Evolutionary conservation across 2,329 filamentous ascomycete species (phyloP).

Genomic region (Alternaria sp.): DNA sequence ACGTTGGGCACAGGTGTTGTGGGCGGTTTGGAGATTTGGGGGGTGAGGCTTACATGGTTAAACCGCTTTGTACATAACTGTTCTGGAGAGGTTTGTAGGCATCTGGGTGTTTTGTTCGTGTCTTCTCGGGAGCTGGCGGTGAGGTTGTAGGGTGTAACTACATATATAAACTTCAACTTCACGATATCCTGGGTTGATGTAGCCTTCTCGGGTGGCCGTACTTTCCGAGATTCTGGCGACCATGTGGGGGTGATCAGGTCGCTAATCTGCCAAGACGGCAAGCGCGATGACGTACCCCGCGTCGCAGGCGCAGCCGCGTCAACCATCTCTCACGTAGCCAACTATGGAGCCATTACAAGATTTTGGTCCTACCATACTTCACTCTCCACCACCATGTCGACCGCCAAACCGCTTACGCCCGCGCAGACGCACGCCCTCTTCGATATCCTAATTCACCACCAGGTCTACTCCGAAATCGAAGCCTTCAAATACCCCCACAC

Average conservation of each 20-base stretch:
- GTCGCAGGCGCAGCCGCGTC: constrained; percentile 14
- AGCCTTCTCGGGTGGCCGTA: not conserved
- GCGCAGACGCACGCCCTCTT: constrained; percentile 59
- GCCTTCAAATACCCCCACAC: constrained; percentile 70
- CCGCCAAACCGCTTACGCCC: constrained; percentile 46
- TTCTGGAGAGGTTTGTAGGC: not conserved
- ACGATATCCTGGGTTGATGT: not conserved
- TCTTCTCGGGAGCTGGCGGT: not conserved
- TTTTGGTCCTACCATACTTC: not conserved
- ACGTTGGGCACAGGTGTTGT: not conserved
- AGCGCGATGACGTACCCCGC: constrained; percentile 21
- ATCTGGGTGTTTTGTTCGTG: not conserved
- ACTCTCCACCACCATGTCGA: constrained; percentile 19
- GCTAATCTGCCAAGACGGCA: constrained; percentile 10
- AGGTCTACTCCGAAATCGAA: constrained; percentile 70
- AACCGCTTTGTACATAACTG: not conserved
- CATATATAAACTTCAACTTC: not conserved
- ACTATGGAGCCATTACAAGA: constrained; percentile 1
- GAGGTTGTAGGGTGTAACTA: not conserved
- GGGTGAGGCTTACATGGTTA: not conserved
- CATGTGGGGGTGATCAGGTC: not conserved
- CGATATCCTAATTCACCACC: constrained; percentile 62
- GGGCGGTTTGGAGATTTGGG: not conserved
- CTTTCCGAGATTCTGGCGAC: not conserved
- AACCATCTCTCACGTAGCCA: constrained; percentile 1